phyloP scores from a whole-genome alignment of 768 basidiomycete species.

The Kwoniella botswanensis region DNA sequence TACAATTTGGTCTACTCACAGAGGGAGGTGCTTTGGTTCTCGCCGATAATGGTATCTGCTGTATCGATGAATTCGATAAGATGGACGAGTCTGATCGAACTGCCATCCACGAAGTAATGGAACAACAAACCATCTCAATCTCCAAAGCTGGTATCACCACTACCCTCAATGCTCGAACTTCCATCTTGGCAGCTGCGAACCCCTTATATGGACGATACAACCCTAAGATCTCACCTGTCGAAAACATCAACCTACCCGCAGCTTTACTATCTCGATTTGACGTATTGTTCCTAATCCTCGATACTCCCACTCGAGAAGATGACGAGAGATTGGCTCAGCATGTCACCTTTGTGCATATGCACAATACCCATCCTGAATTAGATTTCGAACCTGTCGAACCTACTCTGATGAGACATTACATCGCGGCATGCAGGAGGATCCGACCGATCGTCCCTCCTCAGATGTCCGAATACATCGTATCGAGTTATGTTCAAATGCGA shows the following conservation, averaged over 20 bases:
- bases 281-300: conserved; percentile 91
- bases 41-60: conserved; percentile 98
- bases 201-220: conserved; percentile 98
- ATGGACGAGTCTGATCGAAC: conserved; percentile 99
- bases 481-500: conserved; percentile 92
- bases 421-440: conserved; percentile 83
- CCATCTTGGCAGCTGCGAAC: conserved; percentile 88
- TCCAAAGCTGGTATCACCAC: conserved; percentile 66
- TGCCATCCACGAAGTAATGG: conserved; percentile 99
- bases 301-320: conserved; percentile 91
- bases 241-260: conserved; percentile 98
- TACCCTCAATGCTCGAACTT: conserved; percentile 64
- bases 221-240: conserved; percentile 93
- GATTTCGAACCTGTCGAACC: conserved; percentile 79
- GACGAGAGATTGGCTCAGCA: conserved; percentile 96
- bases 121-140: conserved; percentile 65
- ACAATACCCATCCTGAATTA: conserved; percentile 83
- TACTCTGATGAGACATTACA: conserved; percentile 90
- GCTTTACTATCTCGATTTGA: conserved; percentile 96
- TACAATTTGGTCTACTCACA: too few relatives aligned
- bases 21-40: conserved; percentile 98
- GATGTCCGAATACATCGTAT: conserved; percentile 91
- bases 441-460: conserved; percentile 87
- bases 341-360: conserved; percentile 98
- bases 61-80: conserved; percentile 99